Evolutionary conservation across 768 basidiomycete genomes (phyloP), one percentile per base, ranked within the genome.

Genomic region (Multifurca ochricompacta): DNA sequence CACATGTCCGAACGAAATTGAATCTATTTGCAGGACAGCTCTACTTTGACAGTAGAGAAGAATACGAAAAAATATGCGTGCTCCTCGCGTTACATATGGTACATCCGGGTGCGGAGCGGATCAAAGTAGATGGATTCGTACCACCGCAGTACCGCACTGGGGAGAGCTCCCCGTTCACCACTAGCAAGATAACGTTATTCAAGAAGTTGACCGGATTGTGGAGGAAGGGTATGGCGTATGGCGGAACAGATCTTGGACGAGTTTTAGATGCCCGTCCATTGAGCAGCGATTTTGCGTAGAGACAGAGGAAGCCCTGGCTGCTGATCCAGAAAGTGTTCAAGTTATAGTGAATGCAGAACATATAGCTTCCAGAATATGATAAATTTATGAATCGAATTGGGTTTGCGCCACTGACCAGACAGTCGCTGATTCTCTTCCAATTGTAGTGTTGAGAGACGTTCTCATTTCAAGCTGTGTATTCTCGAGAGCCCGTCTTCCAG

Each of bases 21-120:
- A 47, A 51, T 36, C 27, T 57, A 6, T 59, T 48, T 4, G 50
- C 55, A 14, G 58, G 58, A 1, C 54, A 59, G 30, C 58, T 59
- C 4, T 59, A 51, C 50, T 51, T 59, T 2, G 58, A 59, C 27
- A 46, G 25, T 13, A 45, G 32, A 42, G 50, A 50, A 27, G 54
- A 51, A 19, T 59, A 59, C 23, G 47, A 41, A 31, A 46, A 32
- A 35, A 13, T 48, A 8, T 59, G 58, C 50, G 35, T 25, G 13
- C 30, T 57, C 10, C 55, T 59, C 18, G 58, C 48, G 3, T 23
- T 58, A 14, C 21, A 30, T 3, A 48, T 58, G 53, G 56, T 51
- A 21, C 52, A 54, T 42, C 52, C 52, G 2, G 52, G 27, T 4
- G 41, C 53, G 3, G 23, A 16, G 28, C 25, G n/a, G n/a, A 32